Evolutionary conservation across 2,329 filamentous ascomycete genomes (phyloP).

Genomic region (Mycosphaerella arachidis): DNA sequence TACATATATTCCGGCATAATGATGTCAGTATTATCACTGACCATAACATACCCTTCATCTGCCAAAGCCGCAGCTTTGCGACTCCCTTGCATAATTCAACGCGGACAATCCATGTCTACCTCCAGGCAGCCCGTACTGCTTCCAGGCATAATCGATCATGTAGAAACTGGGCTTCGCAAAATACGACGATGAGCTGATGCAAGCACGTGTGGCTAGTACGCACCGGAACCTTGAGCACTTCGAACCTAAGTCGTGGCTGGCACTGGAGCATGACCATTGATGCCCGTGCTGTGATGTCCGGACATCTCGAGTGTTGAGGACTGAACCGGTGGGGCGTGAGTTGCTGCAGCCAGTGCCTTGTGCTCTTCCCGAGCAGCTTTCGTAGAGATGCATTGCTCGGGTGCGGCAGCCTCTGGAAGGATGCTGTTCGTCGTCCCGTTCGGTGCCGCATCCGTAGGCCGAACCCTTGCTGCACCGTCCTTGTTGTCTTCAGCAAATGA

Average conservation of each 20-base stretch:
- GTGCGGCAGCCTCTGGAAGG: not conserved
- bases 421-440: not conserved
- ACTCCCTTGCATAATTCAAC: not conserved
- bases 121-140: not conserved
- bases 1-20: not conserved
- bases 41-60: not conserved
- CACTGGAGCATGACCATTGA: not conserved
- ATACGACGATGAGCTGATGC: not conserved
- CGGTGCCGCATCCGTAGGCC: not conserved
- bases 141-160: not conserved
- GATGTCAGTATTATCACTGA: not conserved
- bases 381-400: not conserved
- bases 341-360: not conserved
- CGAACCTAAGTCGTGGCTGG: not conserved
- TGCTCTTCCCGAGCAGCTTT: not conserved
- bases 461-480: not conserved
- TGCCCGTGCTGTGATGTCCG: not conserved
- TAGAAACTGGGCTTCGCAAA: not conserved
- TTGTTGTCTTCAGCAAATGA: not conserved
- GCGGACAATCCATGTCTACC: not conserved
- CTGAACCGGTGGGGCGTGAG: not conserved
- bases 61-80: not conserved
- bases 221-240: not conserved
- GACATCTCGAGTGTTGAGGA: not conserved
- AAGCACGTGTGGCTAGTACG: not conserved